These are phyloP conservation scores for Protea cynaroides DNA, from an alignment of 164 flowering plant genomes.

Conservation along the genomic window DNA sequence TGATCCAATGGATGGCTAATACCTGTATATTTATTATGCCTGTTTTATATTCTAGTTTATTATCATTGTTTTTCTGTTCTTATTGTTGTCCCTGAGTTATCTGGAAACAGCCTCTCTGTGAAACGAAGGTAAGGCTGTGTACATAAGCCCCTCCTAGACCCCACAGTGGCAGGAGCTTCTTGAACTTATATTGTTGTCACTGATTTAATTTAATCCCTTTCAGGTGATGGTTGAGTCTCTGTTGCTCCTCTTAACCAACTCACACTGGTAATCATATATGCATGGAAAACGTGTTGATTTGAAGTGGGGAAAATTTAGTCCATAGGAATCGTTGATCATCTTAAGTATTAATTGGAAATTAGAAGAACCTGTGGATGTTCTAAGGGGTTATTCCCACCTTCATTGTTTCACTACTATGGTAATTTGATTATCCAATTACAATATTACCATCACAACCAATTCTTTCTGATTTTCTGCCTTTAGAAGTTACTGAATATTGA, in stretches of 20 bases:
- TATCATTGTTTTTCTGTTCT: neutral
- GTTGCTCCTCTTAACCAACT: slow-evolving; percentile 37
- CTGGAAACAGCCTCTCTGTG: too few relatives aligned
- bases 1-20: neutral
- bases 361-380: slow-evolving; percentile 44
- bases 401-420: slow-evolving; percentile 83
- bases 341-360: slow-evolving; percentile 61
- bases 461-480: neutral
- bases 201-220: slow-evolving; percentile 4
- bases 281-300: slow-evolving; percentile 46
- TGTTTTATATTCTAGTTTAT: neutral
- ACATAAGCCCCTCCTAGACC: too few relatives aligned
- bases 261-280: slow-evolving; percentile 31
- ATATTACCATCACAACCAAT: neutral
- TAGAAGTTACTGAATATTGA: neutral
- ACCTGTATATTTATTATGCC: neutral
- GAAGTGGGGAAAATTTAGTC: slow-evolving; percentile 63
- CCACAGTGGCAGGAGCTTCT: too few relatives aligned
- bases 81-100: too few relatives aligned
- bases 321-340: slow-evolving; percentile 57
- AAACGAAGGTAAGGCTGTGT: too few relatives aligned
- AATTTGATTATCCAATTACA: slow-evolving; percentile 7
- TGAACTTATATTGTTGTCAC: neutral
- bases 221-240: slow-evolving; percentile 66
- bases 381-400: slow-evolving; percentile 57